Conservation (phyloP, 2,329 filamentous ascomycete species). For the Trichophaea hybrida region DNA sequence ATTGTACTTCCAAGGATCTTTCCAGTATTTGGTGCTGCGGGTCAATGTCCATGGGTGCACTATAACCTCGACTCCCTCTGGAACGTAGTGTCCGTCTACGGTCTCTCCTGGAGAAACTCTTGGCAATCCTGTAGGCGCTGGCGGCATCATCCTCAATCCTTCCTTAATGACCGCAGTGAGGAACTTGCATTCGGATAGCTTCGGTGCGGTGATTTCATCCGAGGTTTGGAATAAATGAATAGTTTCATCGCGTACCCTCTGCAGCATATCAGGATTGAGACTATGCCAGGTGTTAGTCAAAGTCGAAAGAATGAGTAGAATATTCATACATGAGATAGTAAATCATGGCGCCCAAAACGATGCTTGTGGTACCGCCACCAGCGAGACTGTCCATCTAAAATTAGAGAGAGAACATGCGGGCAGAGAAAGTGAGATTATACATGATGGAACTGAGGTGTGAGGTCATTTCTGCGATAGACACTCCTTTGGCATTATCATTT, state of each 20-base stretch:
- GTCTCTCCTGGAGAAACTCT: constrained; percentile 15
- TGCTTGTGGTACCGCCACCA: not conserved
- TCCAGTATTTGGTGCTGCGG: constrained; percentile 9
- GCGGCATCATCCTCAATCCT: constrained; percentile 31
- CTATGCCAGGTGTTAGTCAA: not conserved
- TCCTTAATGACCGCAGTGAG: constrained; percentile 31
- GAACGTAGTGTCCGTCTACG: constrained; percentile 16
- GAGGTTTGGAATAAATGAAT: constrained; percentile 24
- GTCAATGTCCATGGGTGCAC: constrained; percentile 8
- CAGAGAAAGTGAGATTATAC: not conserved
- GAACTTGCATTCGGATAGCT: constrained; percentile 30
- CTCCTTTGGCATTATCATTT: not conserved
- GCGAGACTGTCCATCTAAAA: not conserved
- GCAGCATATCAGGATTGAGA: not conserved
- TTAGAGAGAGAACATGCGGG: not conserved
- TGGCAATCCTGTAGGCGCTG: constrained; percentile 26
- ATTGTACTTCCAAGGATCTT: constrained; percentile 9
- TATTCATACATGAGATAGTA: not conserved
- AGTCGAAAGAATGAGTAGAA: not conserved
- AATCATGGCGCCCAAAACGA: not conserved
- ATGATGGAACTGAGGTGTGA: not conserved
- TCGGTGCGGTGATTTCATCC: constrained; percentile 30
- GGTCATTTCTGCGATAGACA: not conserved
- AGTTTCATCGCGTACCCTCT: not conserved
- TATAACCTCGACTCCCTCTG: constrained; percentile 13